phyloP scores from a whole-genome alignment of 345 rosid genomes.

The Citrus reticulata region DNA sequence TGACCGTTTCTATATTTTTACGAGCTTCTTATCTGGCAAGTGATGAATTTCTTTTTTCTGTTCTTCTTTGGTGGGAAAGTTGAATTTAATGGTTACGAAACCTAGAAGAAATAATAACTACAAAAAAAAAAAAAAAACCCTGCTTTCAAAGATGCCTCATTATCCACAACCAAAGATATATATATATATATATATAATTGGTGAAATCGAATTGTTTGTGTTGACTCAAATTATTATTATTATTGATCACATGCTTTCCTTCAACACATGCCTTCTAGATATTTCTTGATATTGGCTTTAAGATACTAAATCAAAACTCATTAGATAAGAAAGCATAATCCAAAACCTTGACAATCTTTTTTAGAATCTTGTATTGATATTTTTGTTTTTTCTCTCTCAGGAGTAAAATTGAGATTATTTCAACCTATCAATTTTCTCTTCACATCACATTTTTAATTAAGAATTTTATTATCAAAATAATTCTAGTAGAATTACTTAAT shows the following conservation, averaged over 20 bases:
- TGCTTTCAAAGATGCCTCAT: not conserved
- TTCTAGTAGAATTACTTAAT: too few relatives aligned
- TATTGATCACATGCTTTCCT: not conserved
- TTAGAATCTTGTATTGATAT: not conserved
- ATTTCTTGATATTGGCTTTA: not conserved
- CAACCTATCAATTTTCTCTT: too few relatives aligned
- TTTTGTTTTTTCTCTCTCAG: not conserved
- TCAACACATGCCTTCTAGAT: not conserved
- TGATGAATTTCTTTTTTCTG: not conserved
- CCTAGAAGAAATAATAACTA: not conserved
- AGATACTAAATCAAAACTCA: not conserved
- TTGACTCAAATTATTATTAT: not conserved
- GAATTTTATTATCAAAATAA: too few relatives aligned
- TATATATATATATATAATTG: too few relatives aligned
- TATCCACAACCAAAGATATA: not conserved
- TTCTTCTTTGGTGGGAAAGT: not conserved
- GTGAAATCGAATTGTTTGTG: not conserved
- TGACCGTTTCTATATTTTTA: not conserved
- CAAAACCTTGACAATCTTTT: not conserved
- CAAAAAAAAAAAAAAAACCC: not conserved
- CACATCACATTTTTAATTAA: too few relatives aligned
- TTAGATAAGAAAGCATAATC: not conserved
- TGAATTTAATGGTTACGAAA: not conserved
- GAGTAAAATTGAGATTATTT: too few relatives aligned
- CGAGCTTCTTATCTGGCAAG: not conserved